Percentiles rank a stretch among this genome's conserved stretches.
Evolutionary conservation across 331 rosid species (phyloP).

Genomic region (Arachis monticola): DNA sequence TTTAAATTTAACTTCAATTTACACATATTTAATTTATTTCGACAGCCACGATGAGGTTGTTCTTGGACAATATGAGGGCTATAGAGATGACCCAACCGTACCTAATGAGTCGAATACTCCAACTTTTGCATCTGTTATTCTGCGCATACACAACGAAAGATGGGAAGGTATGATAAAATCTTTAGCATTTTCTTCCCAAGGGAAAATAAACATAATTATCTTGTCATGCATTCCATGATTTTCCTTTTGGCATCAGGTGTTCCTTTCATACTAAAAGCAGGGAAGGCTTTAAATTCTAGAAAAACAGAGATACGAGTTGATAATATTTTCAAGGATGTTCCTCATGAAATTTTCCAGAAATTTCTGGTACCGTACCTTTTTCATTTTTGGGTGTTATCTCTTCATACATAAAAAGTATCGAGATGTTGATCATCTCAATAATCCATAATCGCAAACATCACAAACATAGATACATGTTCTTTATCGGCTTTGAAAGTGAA

Average conservation of each 20-base stretch:
- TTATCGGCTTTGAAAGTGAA: slow-evolving; percentile 13
- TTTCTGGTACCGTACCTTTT: slow-evolving; percentile 48
- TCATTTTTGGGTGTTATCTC: slow-evolving; percentile 17
- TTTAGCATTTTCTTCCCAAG: background rate
- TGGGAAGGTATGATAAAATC: slow-evolving; percentile 72
- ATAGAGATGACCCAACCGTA: slow-evolving; percentile 85
- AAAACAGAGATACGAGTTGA: slow-evolving; percentile 93
- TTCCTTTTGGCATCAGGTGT: slow-evolving; percentile 58
- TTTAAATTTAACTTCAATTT: too few relatives aligned
- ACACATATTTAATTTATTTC: too few relatives aligned
- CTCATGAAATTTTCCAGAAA: too few relatives aligned
- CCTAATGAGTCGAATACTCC: slow-evolving; percentile 87
- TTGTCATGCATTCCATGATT: background rate
- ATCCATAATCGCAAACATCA: background rate
- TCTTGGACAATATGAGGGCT: slow-evolving; percentile 94
- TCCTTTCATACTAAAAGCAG: slow-evolving; percentile 92
- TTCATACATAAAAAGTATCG: background rate
- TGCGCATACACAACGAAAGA: slow-evolving; percentile 88
- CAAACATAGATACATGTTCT: background rate
- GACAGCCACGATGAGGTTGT: slow-evolving; percentile 70
- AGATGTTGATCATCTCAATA: slow-evolving; percentile 12
- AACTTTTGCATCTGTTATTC: slow-evolving; percentile 78
- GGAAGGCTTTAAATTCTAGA: slow-evolving; percentile 85
- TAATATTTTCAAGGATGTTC: slow-evolving; percentile 65
- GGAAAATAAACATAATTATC: background rate